Evolutionary conservation across 2,329 filamentous ascomycete genomes (phyloP).

Genomic region (Massarina eburnea): DNA sequence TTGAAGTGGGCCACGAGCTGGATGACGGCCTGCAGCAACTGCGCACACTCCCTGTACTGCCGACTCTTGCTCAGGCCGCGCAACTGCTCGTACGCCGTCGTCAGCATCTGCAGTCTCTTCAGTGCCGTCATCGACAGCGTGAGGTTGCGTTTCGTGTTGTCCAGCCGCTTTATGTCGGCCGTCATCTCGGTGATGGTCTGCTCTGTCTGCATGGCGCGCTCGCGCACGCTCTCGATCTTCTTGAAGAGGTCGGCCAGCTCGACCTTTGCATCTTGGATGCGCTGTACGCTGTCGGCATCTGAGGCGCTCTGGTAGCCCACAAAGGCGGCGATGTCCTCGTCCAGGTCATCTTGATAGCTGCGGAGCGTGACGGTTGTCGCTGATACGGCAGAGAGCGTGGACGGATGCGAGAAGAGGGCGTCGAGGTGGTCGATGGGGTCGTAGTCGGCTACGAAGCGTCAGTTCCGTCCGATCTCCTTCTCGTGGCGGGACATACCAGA

Average conservation of each 20-base stretch:
- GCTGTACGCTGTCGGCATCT: conserved; percentile 82
- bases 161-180: conserved; percentile 94
- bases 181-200: conserved; percentile 98
- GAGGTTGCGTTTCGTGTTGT: conserved; percentile 94
- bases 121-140: conserved; percentile 97
- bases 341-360: conserved; percentile 78
- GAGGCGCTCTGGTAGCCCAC: conserved; percentile 77
- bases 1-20: conserved; percentile 99
- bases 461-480: conserved; percentile 19
- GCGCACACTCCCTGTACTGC: conserved; percentile 93
- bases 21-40: conserved; percentile 88
- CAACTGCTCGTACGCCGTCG: conserved; percentile 97
- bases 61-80: conserved; percentile 78
- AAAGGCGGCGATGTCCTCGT: conserved; percentile 72
- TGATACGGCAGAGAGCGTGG: conserved; percentile 75
- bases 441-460: conserved; percentile 68
- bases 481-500: conserved; percentile 33
- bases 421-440: conserved; percentile 93
- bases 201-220: conserved; percentile 87
- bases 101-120: conserved; percentile 97
- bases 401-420: conserved; percentile 86
- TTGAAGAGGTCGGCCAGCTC: conserved; percentile 89
- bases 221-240: conserved; percentile 91
- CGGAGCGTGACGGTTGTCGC: conserved; percentile 74
- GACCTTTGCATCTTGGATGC: conserved; percentile 86